Percentiles rank a stretch among this genome's conserved stretches.
Evolutionary conservation across 2,329 filamentous ascomycete genomes (phyloP).

Genomic region (Aurifilum marmelostoma): DNA sequence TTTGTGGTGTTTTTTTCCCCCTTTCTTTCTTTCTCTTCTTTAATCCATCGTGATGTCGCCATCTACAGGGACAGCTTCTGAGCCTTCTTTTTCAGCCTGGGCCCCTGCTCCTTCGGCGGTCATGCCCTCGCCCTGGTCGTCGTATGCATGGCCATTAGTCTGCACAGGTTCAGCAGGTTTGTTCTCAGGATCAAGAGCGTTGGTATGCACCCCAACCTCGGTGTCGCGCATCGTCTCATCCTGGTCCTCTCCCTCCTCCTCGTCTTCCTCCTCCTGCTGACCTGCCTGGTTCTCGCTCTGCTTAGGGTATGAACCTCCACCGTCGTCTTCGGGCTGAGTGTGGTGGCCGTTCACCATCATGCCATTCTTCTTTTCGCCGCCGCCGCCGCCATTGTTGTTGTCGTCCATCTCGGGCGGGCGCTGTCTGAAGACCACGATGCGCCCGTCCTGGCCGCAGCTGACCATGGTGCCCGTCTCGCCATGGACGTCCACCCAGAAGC

Average conservation of each 20-base stretch:
- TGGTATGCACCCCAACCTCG: neutral
- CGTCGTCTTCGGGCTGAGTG: neutral
- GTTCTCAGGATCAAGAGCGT: neutral
- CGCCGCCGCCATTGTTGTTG: no score
- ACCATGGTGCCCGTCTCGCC: conserved; percentile 54
- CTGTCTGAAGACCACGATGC: conserved; percentile 52
- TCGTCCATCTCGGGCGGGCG: conserved; percentile 14
- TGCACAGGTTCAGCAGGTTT: neutral
- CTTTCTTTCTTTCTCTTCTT: no score
- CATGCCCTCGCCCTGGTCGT: neutral
- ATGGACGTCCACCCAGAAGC: conserved; percentile 67
- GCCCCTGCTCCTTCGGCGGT: neutral
- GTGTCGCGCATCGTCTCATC: neutral
- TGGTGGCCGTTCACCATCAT: conserved; percentile 3
- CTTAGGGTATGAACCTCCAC: neutral
- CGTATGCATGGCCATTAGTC: conserved; percentile 13
- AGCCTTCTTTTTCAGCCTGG: neutral
- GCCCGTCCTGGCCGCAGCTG: conserved; percentile 59
- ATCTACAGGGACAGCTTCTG: neutral
- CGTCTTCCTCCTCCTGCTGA: neutral
- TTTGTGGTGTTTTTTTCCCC: no score
- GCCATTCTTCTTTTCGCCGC: neutral
- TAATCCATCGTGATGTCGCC: neutral
- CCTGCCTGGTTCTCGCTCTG: conserved; percentile 2
- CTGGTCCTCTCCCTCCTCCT: neutral